Base-by-base conservation (phyloP, 106 monocot species). In the Allium sativum region DNA sequence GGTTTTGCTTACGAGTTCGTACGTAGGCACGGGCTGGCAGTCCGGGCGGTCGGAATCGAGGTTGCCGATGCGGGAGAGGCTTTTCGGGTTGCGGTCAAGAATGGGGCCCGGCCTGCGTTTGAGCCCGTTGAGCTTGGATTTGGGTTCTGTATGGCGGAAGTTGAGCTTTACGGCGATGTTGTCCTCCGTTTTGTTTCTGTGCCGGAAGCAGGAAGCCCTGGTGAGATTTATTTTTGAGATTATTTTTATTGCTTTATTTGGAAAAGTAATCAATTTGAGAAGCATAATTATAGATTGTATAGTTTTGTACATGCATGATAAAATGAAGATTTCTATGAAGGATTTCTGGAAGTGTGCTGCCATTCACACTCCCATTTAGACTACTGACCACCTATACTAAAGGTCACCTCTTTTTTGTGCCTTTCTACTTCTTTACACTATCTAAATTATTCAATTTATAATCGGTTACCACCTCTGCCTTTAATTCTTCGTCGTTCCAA, bases 91-190 rank as follows among this genome's bases (percentile, higher is more conserved):
- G 70, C 74, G 73, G 82, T 87, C 47, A 59, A 74, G 55, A 66
- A 76, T 71, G 95, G 95, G 12, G 95, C 95, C 18, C 53, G 68
- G 41, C 81, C 86, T 12, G 58, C 81, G 8, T 87, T 90, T 21
- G 68, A 77, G 17, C 95, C 95, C 3, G 65, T 58, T 7, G 65
- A 59, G 18, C 73, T 95, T 58, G 78, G 74, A 55, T 55, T 42
- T 0, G 84, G 81, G 40, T 82, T 81, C 43, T 46, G 58, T 47
- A 69, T 96, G 44, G 13, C 95, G 18, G 95, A 96, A 76, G 86
- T 96, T 19, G 75, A 79, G 71, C 79, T 96, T 48, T 96, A 96
- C 66, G 95, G 95, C 21, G 84, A 96, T 42, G 90, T 84, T 51
- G 95, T 96, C 10, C 87, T 96, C 62, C 84, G 95, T 40, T 91